Percentiles rank a stretch among this genome's conserved stretches.
Conservation (phyloP, 192 early-diverging fungal species). For the Allomyces arbusculus region DNA sequence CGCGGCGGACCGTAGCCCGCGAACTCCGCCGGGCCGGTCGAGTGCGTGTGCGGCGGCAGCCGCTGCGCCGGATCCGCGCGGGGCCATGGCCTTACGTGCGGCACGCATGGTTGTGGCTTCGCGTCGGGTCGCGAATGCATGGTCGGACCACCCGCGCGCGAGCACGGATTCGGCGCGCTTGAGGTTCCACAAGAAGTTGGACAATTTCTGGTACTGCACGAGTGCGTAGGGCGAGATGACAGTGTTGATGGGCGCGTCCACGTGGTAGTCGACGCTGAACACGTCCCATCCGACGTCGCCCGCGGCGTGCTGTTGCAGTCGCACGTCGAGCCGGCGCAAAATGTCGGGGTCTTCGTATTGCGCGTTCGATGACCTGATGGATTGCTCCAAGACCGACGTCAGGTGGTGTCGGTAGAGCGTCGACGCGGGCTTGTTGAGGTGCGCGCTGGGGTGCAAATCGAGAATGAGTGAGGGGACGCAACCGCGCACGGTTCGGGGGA, state of each 20-base stretch:
- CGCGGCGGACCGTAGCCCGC: too few relatives aligned
- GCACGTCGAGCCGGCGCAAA: slow-evolving; percentile 54
- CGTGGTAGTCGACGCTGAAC: slow-evolving; percentile 70
- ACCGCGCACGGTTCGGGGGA: background rate
- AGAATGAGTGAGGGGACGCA: background rate
- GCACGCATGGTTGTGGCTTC: background rate
- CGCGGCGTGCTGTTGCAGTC: slow-evolving; percentile 37
- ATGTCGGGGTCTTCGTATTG: slow-evolving; percentile 64
- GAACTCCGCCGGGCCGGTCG: too few relatives aligned
- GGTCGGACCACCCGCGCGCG: slow-evolving; percentile 49
- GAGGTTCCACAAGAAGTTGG: slow-evolving; percentile 71
- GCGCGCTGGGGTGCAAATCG: slow-evolving; percentile 3
- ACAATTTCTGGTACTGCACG: slow-evolving; percentile 61
- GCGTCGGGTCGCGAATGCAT: slow-evolving; percentile 4
- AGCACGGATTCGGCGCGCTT: slow-evolving; percentile 71
- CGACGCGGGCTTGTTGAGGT: slow-evolving; percentile 42
- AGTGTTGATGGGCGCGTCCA: slow-evolving; percentile 62
- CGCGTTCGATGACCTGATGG: slow-evolving; percentile 71
- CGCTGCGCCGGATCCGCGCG: slow-evolving; percentile 2
- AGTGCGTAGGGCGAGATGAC: slow-evolving; percentile 54
- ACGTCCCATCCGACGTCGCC: slow-evolving; percentile 78
- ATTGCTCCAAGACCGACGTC: slow-evolving; percentile 62
- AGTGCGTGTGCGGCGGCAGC: background rate
- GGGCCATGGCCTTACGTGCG: slow-evolving; percentile 30
- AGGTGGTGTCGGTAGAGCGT: slow-evolving; percentile 74